Base-by-base conservation (phyloP, 2,329 filamentous ascomycete genomes). In the Monosporascus sp. region DNA sequence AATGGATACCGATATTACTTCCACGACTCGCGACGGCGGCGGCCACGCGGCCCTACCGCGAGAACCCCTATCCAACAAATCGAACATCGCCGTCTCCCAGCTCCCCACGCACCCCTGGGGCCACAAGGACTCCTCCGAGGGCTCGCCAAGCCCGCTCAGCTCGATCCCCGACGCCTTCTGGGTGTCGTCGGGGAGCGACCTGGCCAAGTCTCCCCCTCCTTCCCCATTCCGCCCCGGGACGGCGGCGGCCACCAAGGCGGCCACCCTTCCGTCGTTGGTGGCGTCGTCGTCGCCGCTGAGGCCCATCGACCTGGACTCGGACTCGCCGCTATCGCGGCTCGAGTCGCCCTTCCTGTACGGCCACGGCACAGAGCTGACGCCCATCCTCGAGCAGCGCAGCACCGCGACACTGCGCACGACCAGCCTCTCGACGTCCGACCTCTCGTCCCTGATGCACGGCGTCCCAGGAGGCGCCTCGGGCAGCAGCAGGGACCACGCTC, bases 371-470 rank as follows among this genome's bases (percentile, higher is more conserved):
- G 61, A 68, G 27, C 65, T 75, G 1, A 63, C 67, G 20, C 71
- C 73, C 16, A 75, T 75, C 56, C 62, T 66, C n/a, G 73, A 75
- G 61, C 69, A 73, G 59, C 70, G 67, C 51, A 73, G 71, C 58
- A 61, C 61, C 50, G 57, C 64, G 6, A 73, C 71, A 2, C 61
- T 73, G 17, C 63, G 67, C 58, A 56, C 58, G 52, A 50, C 58
- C 46, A 54, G 64, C 56, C 47, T 52, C 37, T 62, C 62, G 44
- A 59, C 65, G 56, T 63, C 59, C 52, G 69, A 63, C 48, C 63
- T 67, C 19, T 67, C 64, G 11, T 65, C 65, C 1, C 48, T 66
- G 7, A 52, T 66, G 37, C 64, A 65, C 56, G 52, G 59, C 24
- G 19, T 20, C 5, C 17, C 34, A 14, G 45, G 51, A 40, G 40